Conservation (phyloP, 768 basidiomycete genomes). For the Podaxis carcinomalis region DNA sequence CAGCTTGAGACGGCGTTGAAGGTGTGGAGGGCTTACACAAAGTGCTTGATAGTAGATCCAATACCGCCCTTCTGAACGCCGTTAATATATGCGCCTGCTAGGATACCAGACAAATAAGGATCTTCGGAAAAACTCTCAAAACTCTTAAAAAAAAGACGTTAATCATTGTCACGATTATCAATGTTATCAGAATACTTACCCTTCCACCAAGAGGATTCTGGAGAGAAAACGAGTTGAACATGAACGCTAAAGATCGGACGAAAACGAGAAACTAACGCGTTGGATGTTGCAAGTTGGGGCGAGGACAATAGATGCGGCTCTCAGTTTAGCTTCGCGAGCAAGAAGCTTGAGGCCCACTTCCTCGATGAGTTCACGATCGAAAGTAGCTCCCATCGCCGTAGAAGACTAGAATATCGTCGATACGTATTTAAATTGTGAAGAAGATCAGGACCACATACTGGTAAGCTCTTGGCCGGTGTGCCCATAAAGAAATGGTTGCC, state of each 20-base stretch:
- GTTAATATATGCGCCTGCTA: conserved; percentile 69
- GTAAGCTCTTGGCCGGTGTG: conserved; percentile 76
- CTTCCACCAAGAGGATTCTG: conserved; percentile 71
- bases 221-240: not conserved
- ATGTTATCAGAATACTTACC: conserved; percentile 27
- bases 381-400: conserved; percentile 74
- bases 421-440: not conserved
- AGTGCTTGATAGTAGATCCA: conserved; percentile 78
- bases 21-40: conserved; percentile 43
- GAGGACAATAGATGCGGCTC: conserved; percentile 63
- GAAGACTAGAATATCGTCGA: conserved; percentile 36
- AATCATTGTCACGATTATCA: not conserved
- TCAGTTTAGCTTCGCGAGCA: conserved; percentile 67
- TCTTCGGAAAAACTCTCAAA: conserved; percentile 83
- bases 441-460: conserved; percentile 35
- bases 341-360: conserved; percentile 60
- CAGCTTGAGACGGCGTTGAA: not conserved
- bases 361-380: conserved; percentile 61
- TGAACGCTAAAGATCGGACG: not conserved
- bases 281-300: conserved; percentile 87
- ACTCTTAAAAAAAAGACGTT: conserved; percentile 34
- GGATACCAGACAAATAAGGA: conserved; percentile 65
- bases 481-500: conserved; percentile 80
- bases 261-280: conserved; percentile 38
- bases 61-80: conserved; percentile 77